Conservation (phyloP, 2,329 filamentous ascomycete species). For the Cryphonectria naterciae region DNA sequence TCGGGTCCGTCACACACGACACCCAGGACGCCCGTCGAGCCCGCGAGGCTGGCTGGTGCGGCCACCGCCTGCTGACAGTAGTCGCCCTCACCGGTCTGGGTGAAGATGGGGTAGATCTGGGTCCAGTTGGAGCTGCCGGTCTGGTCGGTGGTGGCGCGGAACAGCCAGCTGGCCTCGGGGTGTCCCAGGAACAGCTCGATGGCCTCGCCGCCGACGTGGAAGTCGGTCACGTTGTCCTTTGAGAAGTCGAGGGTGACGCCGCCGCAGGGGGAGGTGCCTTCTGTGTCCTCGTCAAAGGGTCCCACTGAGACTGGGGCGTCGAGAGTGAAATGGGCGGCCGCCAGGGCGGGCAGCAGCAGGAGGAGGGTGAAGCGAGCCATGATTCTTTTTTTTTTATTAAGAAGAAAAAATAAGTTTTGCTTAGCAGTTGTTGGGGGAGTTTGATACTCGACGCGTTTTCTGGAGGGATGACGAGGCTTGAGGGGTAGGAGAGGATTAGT, state of each 20-base stretch:
- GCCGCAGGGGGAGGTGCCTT: slow-evolving; percentile 57
- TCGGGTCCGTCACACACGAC: slow-evolving; percentile 58
- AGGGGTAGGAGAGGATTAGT: neutral
- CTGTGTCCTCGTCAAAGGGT: slow-evolving; percentile 50
- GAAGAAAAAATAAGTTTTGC: no score
- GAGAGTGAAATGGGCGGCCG: slow-evolving; percentile 60
- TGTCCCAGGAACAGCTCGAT: slow-evolving; percentile 55
- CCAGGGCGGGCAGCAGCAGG: slow-evolving; percentile 45
- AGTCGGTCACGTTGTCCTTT: slow-evolving; percentile 47
- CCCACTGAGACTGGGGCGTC: slow-evolving; percentile 52
- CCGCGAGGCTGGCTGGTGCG: slow-evolving; percentile 54
- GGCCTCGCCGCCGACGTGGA: slow-evolving; percentile 61
- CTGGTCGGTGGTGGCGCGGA: slow-evolving; percentile 59
- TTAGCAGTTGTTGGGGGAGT: no score
- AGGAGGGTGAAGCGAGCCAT: slow-evolving; percentile 47
- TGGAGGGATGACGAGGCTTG: neutral
- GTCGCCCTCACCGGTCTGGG: slow-evolving; percentile 57
- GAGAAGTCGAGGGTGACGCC: slow-evolving; percentile 52
- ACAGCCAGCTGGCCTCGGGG: slow-evolving; percentile 58
- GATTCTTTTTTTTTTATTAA: neutral
- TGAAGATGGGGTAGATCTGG: slow-evolving; percentile 56
- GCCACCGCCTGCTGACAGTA: slow-evolving; percentile 57
- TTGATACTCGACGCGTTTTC: neutral
- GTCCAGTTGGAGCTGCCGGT: slow-evolving; percentile 56
- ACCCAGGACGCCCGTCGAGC: slow-evolving; percentile 58